Evolutionary conservation across 1,139 yeast species (phyloP), one percentile per base, ranked within the genome.

Genomic region (Komagataea norvegica): DNA sequence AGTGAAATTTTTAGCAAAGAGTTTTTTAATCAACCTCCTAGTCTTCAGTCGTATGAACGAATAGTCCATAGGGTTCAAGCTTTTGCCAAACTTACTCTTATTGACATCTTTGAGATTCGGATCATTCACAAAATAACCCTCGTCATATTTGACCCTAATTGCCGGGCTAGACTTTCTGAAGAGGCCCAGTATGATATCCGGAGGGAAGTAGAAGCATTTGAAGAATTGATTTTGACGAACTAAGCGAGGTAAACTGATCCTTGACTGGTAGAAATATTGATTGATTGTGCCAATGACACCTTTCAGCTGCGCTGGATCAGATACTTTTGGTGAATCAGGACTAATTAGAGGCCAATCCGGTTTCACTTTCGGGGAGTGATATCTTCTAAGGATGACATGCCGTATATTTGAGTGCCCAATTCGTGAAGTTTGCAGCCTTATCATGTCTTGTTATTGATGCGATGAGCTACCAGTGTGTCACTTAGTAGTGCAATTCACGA

Each of bases 81-180:
- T 47, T 22, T 52, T 56, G 4, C 60, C 52, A 21, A 57, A 46
- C 18, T 43, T 36, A n/a, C 30, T 36, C 31, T 42, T 45, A 23
- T 43, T 30, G 14, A 41, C 29, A 3, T 19, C 13, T 3, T 41
- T 38, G 13, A 53, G 38, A 1, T 42, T 30, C 7, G 46, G 42
- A 30, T 60, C 60, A 34, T 57, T 57, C 13, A 55, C 37, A 9
- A 52, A 34, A 5, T 53, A 51, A 23, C 53, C 51, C 10, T 61
- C 52, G 15, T 45, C 42, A 25, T 47, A 51, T 32, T 50, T 52
- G 5, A 59, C 48, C 16, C 56, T 45, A 3, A 74, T 30, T 0
- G 75, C 70, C 0, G 82, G 82, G 27, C 64, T 62, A 4, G 76
- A 64, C 45, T 74, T 74, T n/a, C 80, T 60, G 20, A 68, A 68